Evolutionary conservation across 345 rosid genomes (phyloP), one percentile per base, ranked within the genome.

Genomic region (Eucalyptus victrix): DNA sequence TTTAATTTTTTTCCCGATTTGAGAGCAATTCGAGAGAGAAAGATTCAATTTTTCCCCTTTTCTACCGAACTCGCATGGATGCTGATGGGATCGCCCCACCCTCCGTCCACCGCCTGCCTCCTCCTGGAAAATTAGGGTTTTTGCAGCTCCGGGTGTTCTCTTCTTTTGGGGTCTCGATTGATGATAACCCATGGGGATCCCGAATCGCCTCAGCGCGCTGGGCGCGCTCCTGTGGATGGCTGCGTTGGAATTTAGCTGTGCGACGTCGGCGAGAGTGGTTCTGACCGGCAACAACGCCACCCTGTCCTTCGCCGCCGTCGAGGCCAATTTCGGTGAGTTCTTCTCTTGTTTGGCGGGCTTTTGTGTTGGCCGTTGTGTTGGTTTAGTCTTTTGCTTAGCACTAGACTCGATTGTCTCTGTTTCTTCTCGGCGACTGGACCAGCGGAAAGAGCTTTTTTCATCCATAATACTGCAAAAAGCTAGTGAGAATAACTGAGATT

Each of bases 281-380:
- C 89, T 96, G 92, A 94, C 94, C 85, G 96, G 95, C 67, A 88
- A 86, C 87, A 95, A 98, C 91, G 91, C 89, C 87, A 94, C 97
- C 89, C 92, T 91, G 88, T 96, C 99, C 51, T 94, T 98, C 89
- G 94, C 93, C 67, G 97, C 94, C 90, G 90, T 97, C 86, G 99
- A 96, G 91, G 98, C 99, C 90, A 95, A 93, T 92, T 98, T 98
- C 89, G 95, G 99, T 97, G 50, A 88, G 95, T 89, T 15, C 72
- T 69, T 32, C 24, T 37, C 45, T 76, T 37, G 83, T 12, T 21
- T 21, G 83, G 83, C 83, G 28, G 21, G 51, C 37, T 56, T 56
- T 53, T 51, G 21, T 16, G 40, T 67, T 28, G 53, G 56, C 56
- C 56, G 23, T 23, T 56, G 60, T 60, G 67, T 18, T 5, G 24